Evolutionary conservation across 169 alveolate genomes (phyloP).

Genomic region (Eimeria praecox): DNA sequence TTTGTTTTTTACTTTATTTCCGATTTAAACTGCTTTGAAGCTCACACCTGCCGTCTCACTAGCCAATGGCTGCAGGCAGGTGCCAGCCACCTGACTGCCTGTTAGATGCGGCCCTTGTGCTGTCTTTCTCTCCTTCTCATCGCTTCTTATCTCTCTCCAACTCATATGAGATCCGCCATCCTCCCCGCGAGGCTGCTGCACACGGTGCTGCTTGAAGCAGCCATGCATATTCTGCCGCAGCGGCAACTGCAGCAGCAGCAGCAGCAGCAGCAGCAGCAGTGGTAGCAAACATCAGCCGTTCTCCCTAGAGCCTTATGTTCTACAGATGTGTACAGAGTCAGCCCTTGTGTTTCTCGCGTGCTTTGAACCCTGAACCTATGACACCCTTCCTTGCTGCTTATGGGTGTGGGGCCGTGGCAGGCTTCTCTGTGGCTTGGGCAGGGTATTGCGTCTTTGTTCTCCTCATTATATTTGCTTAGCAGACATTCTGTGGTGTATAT

Average conservation of each 20-base stretch:
- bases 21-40: neutral
- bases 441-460: neutral
- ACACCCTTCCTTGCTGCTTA: neutral
- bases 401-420: neutral
- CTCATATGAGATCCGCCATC: neutral
- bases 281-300: neutral
- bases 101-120: neutral
- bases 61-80: neutral
- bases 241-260: neutral
- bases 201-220: neutral
- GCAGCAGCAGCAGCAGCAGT: conserved; percentile 1
- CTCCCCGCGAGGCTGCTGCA: neutral
- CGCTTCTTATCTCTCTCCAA: neutral
- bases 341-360: neutral
- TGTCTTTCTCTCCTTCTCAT: neutral
- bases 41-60: conserved; percentile 38
- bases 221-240: neutral
- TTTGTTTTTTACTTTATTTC: neutral
- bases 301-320: neutral
- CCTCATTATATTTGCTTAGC: no score
- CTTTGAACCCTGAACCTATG: neutral
- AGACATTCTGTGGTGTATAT: no score
- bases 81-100: neutral
- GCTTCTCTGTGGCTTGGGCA: no score
- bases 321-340: neutral